phyloP scores from a whole-genome alignment of 2,329 filamentous ascomycete genomes.

The Dactylonectria macrodidyma region DNA sequence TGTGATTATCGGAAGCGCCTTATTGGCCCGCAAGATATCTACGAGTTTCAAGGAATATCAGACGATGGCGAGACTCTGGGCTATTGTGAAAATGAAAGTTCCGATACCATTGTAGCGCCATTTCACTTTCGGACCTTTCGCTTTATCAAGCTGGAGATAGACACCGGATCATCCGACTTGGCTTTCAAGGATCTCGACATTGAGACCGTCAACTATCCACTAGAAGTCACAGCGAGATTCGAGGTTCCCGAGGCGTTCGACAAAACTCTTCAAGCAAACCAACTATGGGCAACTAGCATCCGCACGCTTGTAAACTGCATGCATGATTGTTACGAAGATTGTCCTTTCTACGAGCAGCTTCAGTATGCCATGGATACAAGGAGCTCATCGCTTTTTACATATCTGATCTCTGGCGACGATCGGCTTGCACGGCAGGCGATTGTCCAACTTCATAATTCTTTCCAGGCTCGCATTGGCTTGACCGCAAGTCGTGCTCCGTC shows the following conservation, averaged over 20 bases:
- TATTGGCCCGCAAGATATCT: conserved; percentile 8
- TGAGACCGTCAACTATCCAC: conserved; percentile 8
- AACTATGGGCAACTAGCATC: conserved; percentile 41
- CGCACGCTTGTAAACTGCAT: conserved; percentile 45
- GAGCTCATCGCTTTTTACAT: conserved; percentile 50
- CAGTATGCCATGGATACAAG: conserved; percentile 51
- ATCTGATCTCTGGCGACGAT: conserved; percentile 49
- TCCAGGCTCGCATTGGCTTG: conserved; percentile 45
- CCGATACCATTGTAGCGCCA: background rate
- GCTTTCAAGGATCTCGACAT: background rate
- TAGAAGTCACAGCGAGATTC: background rate
- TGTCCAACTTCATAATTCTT: conserved; percentile 43
- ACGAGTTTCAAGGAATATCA: background rate
- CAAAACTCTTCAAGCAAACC: background rate
- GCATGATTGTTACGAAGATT: conserved; percentile 33
- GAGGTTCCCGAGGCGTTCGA: background rate
- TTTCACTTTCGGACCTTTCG: conserved; percentile 27
- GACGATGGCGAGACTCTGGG: background rate
- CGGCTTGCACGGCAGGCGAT: conserved; percentile 50
- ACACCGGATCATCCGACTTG: background rate
- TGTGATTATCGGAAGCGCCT: background rate
- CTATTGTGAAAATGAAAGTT: background rate
- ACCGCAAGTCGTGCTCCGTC: conserved; percentile 53
- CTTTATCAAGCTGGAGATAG: conserved; percentile 7
- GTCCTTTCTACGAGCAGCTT: conserved; percentile 53